Base-by-base conservation (phyloP, 352 stramenopile species). In the Globisporangium iwayamae region DNA sequence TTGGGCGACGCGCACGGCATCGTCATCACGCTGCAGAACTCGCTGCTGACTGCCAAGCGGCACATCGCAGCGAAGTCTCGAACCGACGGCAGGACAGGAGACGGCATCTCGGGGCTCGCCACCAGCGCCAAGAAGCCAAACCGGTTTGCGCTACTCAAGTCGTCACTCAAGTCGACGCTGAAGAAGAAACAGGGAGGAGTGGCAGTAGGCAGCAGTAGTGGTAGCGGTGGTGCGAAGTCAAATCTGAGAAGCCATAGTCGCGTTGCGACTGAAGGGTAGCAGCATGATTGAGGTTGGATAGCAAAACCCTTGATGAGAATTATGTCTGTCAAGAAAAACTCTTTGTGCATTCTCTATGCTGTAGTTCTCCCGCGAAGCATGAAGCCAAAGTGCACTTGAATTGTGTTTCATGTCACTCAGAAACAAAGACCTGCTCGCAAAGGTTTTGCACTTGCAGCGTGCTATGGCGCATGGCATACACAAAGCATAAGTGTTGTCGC, bases 1-100 rank as follows among this genome's bases (percentile, higher is more conserved):
- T 77, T 98, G 1, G 94, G 94, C 3, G 79, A 90, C 7, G 80
- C 85, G 8, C 94, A 98, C 65, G 92, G 87, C 13, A 97, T 98
- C 56, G 93, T 94, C 0, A 78, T 94, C 32, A 98, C 92, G 6
- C 73, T 98, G 20, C 82, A 90, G 43, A 98, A 98, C 59, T 97
- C 90, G 38, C 66, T 91, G 25, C 50, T 96, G 25, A 94, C 88
- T 10, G 93, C 93, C 1, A 84, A 83, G 28, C 70, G 82, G 20
- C 74, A 72, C 20, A 88, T 97, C 46, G 72, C 74, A 1, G 70
- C 60, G 14, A 83, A 82, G 25, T 53, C 70, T 16, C 76, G 80
- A 22, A 85, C 73, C 10, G 67, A 80, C 28, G 73, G 78, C 4
- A 68, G 63, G 7, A 76, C 73, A 13, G 82, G 81, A 16, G 84